These are phyloP conservation scores for Ceriops zippeliana DNA, from an alignment of 345 rosid genomes.

Conservation along the genomic window DNA sequence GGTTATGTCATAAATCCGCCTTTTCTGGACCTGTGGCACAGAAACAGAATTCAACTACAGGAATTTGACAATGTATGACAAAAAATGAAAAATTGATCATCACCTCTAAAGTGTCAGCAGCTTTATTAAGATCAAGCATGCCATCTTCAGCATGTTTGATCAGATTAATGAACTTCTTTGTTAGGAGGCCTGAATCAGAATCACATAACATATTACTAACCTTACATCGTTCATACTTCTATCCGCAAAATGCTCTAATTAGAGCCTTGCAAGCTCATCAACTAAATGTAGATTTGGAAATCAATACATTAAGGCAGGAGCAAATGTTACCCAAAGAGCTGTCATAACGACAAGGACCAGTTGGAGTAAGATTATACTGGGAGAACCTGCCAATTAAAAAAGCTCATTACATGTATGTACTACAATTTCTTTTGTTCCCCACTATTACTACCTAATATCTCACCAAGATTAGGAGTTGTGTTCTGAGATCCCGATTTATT, in stretches of 20 bases:
- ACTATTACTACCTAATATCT: conserved; percentile 13
- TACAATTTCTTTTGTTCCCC: conserved; percentile 4
- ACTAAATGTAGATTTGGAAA: not conserved
- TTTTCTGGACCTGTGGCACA: conserved; percentile 77
- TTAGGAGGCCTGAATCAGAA: conserved; percentile 71
- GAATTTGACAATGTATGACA: not conserved
- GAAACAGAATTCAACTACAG: conserved; percentile 25
- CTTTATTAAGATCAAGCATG: conserved; percentile 88
- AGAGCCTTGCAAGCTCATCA: conserved; percentile 1
- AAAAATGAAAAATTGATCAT: conserved; percentile 14
- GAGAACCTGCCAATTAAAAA: conserved; percentile 74
- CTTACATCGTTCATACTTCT: too few relatives aligned
- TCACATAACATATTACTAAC: not conserved
- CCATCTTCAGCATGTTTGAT: conserved; percentile 98
- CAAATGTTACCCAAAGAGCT: conserved; percentile 79
- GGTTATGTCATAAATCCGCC: conserved; percentile 96
- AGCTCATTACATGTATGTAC: conserved; percentile 18
- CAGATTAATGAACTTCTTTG: conserved; percentile 95
- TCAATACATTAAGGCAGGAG: conserved; percentile 16
- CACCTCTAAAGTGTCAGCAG: conserved; percentile 94
- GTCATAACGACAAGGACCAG: conserved; percentile 96
- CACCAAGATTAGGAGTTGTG: conserved; percentile 64
- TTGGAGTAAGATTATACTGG: conserved; percentile 59
- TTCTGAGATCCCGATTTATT: conserved; percentile 57
- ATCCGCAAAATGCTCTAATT: conserved; percentile 1